Percentiles rank a stretch among this genome's conserved stretches.
These are phyloP conservation scores for Diplodia scrobiculata DNA, from an alignment of 2,329 filamentous ascomycete genomes.

Conservation along the genomic window DNA sequence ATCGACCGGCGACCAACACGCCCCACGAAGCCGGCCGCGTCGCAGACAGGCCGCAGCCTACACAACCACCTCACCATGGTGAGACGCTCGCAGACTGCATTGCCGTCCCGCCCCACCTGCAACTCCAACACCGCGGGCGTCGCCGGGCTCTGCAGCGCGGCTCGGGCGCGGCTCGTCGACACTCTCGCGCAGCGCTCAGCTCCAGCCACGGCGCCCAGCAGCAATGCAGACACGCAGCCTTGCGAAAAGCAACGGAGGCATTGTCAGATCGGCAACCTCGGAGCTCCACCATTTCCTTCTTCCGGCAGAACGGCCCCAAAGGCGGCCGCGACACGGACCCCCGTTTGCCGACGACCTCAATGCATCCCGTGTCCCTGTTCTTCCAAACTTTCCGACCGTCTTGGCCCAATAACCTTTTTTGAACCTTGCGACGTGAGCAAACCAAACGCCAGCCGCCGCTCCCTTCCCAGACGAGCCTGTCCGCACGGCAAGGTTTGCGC, in stretches of 20 bases:
- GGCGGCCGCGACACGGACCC: slow-evolving; percentile 12
- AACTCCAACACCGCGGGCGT: slow-evolving; percentile 1
- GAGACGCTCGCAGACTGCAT: slow-evolving; percentile 15
- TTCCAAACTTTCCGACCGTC: slow-evolving; percentile 15
- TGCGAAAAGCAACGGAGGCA: slow-evolving; percentile 8
- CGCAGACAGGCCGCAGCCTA: not conserved
- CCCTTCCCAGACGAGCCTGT: slow-evolving; percentile 19
- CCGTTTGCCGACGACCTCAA: slow-evolving; percentile 3
- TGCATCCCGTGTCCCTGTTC: slow-evolving; percentile 18
- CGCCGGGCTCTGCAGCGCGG: slow-evolving; percentile 1
- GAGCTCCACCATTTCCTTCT: slow-evolving; percentile 15
- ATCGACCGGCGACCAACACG: not conserved
- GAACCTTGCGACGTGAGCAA: slow-evolving; percentile 20
- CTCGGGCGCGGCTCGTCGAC: not conserved
- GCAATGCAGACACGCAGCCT: slow-evolving; percentile 1
- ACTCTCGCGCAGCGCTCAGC: slow-evolving; percentile 9
- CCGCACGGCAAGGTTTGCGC: slow-evolving; percentile 1
- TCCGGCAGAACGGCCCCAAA: not conserved
- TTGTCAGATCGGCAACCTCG: not conserved
- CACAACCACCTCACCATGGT: slow-evolving; percentile 13
- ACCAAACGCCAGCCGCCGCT: slow-evolving; percentile 7
- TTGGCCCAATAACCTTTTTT: slow-evolving; percentile 23
- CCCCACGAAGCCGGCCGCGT: too few species aligned
- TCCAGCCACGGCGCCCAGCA: not conserved
- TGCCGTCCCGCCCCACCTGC: slow-evolving; percentile 13